Conservation (phyloP, 345 rosid genomes). For the Acer saccharum region DNA sequence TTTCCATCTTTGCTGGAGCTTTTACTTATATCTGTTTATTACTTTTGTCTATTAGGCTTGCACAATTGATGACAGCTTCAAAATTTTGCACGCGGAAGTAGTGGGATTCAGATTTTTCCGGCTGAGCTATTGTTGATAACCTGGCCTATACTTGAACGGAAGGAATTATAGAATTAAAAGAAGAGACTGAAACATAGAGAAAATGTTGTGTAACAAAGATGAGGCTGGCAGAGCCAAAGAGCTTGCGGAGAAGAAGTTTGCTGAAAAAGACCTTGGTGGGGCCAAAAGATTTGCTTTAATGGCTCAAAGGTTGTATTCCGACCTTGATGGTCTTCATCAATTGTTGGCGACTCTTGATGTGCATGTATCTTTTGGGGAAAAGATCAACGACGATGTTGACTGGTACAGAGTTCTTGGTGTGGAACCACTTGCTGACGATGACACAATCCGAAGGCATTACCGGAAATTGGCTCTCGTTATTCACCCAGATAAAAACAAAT, state of each 20-base stretch:
- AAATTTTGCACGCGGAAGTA: conserved; percentile 13
- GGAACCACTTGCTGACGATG: conserved; percentile 42
- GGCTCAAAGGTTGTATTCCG: conserved; percentile 39
- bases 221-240: conserved; percentile 44
- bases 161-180: conserved; percentile 5
- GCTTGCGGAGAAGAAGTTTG: conserved; percentile 41
- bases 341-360: conserved; percentile 45
- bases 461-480: conserved; percentile 39
- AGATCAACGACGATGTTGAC: conserved; percentile 42
- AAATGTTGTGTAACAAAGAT: conserved; percentile 43
- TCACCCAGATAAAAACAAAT: conserved; percentile 45
- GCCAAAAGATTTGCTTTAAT: conserved; percentile 42
- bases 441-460: conserved; percentile 38
- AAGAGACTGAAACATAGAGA: not conserved
- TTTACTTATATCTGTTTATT: conserved; percentile 13
- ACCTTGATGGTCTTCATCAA: conserved; percentile 44
- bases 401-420: conserved; percentile 55
- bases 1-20: conserved; percentile 7
- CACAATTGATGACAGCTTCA: conserved; percentile 3
- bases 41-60: conserved; percentile 17
- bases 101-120: conserved; percentile 11
- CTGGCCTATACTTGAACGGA: not conserved
- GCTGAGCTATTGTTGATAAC: conserved; percentile 13
- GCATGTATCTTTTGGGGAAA: conserved; percentile 27
- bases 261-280: conserved; percentile 35